phyloP scores from a whole-genome alignment of 495 filamentous ascomycete species.

The Pseudomonodictys pantanalensis region DNA sequence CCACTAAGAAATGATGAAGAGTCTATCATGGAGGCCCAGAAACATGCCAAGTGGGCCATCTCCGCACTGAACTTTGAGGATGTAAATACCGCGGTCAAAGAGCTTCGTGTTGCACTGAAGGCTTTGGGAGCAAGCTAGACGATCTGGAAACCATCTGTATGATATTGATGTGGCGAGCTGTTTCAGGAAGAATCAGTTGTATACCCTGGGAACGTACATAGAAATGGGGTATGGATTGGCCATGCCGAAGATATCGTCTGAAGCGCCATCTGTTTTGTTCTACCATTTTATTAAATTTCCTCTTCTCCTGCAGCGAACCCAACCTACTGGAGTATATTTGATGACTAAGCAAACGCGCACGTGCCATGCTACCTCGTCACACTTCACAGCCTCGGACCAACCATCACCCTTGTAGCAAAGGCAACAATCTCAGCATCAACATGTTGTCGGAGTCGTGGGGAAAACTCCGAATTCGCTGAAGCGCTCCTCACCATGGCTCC shows the following conservation, averaged over 20 bases:
- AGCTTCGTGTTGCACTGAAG: conserved; percentile 71
- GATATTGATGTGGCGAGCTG: neutral
- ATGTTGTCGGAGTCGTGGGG: conserved; percentile 2
- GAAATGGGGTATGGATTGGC: neutral
- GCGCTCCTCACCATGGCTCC: conserved; percentile 53
- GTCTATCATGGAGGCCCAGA: conserved; percentile 76
- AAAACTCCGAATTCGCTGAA: neutral
- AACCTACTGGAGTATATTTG: too few relatives aligned
- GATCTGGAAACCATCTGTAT: neutral
- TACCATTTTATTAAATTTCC: neutral
- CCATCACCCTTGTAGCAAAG: neutral
- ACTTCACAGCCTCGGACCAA: neutral
- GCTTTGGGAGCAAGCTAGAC: conserved; percentile 54
- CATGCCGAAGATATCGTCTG: neutral
- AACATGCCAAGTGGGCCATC: conserved; percentile 95
- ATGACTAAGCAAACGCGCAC: neutral
- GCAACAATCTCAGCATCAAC: neutral
- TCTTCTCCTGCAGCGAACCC: neutral
- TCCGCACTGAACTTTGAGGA: conserved; percentile 97
- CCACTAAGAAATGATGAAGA: conserved; percentile 61
- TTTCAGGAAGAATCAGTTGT: neutral
- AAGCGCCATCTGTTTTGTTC: neutral
- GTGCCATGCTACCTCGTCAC: neutral
- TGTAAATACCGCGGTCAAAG: conserved; percentile 82
- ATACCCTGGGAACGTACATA: neutral